Evolutionary conservation across 768 basidiomycete genomes (phyloP), one percentile per base, ranked within the genome.

Genomic region (Naematelia aurantialba): DNA sequence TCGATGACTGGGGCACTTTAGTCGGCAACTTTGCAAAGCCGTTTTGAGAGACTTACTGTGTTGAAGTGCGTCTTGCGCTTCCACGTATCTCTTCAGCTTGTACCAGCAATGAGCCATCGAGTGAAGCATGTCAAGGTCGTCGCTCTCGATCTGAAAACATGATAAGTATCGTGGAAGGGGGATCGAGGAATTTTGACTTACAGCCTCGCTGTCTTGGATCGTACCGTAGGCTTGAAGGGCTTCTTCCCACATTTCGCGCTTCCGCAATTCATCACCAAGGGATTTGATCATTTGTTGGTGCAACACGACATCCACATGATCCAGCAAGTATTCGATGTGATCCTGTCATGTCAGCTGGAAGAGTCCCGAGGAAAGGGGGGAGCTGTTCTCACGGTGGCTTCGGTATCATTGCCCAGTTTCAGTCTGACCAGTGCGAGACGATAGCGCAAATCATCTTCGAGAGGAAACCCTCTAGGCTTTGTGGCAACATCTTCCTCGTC

Each of bases 101-200:
- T 88, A 84, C 49, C 88, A 83, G 72, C 92, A 96, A 1, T 85
- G 83, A 1, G 89, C 91, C 2, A 90, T 87, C 68, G 89, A 89
- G 45, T 63, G 63, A 3, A 74, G 60, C 5, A 48, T 45, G 1
- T 60, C 46, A 2, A 65, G 58, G 3, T 65, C 62, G 44, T 69
- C 72, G 84, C 34, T 17, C 17, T 68, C 85, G 1, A 89, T 89
- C 89, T 92, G 60, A 3, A 47, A 44, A 13, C 14, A 17, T 49
- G 45, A 62, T 57, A 31, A 26, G 52, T 24, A 45, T 45, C 10
- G 17, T 21, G 5, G 5, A 50, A 29, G 4, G 1, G 13, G 24
- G n/a, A 5, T 14, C 12, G 13, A 10, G n/a, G 17, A 3, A 45
- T 3, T 42, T 2, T 13, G 11, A 76, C 85, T 30, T 70, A 91